Conservation (phyloP, 176 grass and related monocot species). For the Coix lacrymajobi region DNA sequence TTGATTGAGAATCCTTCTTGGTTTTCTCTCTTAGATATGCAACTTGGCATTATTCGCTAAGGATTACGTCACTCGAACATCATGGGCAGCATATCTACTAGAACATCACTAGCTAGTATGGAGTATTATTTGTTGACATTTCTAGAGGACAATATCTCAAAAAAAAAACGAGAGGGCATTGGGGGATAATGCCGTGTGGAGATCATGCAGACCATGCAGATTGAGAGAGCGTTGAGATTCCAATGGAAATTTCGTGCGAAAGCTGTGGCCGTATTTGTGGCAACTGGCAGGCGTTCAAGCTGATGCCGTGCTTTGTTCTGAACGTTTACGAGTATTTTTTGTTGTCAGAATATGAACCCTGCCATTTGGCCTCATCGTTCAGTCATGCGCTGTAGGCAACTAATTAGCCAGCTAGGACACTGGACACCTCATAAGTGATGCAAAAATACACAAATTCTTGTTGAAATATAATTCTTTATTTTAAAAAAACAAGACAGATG, state of each 20-base stretch:
- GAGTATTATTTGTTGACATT: too few species aligned
- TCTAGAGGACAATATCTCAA: too few species aligned
- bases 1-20: background rate
- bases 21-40: too few species aligned
- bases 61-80: background rate
- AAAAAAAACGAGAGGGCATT: background rate
- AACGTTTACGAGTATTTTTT: background rate
- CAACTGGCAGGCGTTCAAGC: conserved; percentile 8
- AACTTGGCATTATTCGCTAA: too few species aligned
- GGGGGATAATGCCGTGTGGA: background rate
- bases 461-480: too few species aligned
- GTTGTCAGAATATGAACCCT: background rate
- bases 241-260: conserved; percentile 3
- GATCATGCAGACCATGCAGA: too few species aligned
- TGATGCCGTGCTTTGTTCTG: background rate
- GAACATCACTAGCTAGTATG: too few species aligned
- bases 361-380: background rate
- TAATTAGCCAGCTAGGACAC: too few species aligned
- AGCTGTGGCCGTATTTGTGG: conserved; percentile 11
- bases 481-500: too few species aligned
- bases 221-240: background rate
- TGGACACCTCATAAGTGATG: too few species aligned
- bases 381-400: background rate
- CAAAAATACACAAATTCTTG: too few species aligned
- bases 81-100: background rate